Conservation (phyloP, 257 asterid species). For the Datura wrightii region DNA sequence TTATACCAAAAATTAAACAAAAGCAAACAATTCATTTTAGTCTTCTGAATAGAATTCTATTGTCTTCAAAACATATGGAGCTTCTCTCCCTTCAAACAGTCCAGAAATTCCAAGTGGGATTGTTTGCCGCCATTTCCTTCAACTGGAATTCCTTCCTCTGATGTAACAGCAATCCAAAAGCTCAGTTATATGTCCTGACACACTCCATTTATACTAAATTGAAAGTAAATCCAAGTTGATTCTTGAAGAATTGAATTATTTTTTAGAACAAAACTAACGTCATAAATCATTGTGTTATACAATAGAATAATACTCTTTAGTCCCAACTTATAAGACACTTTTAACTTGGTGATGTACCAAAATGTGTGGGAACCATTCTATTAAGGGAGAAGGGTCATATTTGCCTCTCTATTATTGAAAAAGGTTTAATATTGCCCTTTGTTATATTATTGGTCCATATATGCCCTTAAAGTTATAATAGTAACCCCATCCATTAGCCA, state of each 20-base stretch:
- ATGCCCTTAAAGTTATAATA: not conserved
- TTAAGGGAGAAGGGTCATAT: not conserved
- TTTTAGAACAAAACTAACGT: not conserved
- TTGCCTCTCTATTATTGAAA: no score
- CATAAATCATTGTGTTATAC: not conserved
- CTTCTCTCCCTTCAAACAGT: no score
- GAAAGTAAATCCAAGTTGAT: constrained; percentile 16
- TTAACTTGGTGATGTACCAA: not conserved
- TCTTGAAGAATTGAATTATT: constrained; percentile 7
- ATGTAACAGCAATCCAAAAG: not conserved
- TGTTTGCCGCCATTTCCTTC: no score
- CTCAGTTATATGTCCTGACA: not conserved
- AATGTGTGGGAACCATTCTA: not conserved
- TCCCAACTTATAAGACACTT: not conserved
- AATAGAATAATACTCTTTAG: not conserved
- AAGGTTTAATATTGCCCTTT: not conserved
- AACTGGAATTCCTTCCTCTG: not conserved
- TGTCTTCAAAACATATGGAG: no score
- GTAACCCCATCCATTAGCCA: not conserved
- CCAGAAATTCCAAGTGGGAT: no score
- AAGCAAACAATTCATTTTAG: no score
- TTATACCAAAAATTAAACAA: no score
- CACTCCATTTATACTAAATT: not conserved
- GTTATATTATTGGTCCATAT: not conserved
- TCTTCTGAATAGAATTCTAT: no score